Base-by-base conservation (phyloP, 2,329 filamentous ascomycete species). In the Capronia americana region DNA sequence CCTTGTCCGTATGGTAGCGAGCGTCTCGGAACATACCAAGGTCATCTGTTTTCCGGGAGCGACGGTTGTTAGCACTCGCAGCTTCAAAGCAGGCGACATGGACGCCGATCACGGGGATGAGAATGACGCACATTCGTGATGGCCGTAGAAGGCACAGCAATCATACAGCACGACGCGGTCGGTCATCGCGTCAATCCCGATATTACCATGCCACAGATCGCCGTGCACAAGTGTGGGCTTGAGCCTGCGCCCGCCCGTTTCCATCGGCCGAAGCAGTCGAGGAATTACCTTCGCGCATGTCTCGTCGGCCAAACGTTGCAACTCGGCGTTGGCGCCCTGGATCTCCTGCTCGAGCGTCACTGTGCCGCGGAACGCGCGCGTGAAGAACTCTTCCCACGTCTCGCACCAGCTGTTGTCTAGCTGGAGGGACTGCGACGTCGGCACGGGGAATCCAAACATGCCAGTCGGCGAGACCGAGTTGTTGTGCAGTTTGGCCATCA, bases 191-290 rank as follows among this genome's bases (percentile, higher is more conserved):
- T 73, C 65, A 10, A 28, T 56, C 5, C 17, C 26, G 6, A 63
- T 58, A 54, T 78, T 78, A 4, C 74, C 75, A 57, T 72, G 61
- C 75, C 76, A 78, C 1, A 78, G 41, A 60, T 78, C 73, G 1
- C 73, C 73, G 63, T 78, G 76, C 3, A 76, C 62, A 3, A 78
- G 68, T 7, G 62, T 64, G 1, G 76, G 76, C 46, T 73, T 69
- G 11, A 77, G 69, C 11, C 44, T 59, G 26, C 71, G 63, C 2
- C 75, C 76, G 2, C 69, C 73, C 3, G 66, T 74, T 61, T 78
- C 70, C 32, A 79, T 57, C 4, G 77, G 77, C 4, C 74, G 63
- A 4, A 79, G 69, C 3, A 79, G 72, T n/a, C 77, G 66, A 2
- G 77, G 77, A 26, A 78, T 73, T 12, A 78, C 77, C 38, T 75